Conservation (phyloP, 495 filamentous ascomycete species). For the Pyrenopolyporus hunteri region DNA sequence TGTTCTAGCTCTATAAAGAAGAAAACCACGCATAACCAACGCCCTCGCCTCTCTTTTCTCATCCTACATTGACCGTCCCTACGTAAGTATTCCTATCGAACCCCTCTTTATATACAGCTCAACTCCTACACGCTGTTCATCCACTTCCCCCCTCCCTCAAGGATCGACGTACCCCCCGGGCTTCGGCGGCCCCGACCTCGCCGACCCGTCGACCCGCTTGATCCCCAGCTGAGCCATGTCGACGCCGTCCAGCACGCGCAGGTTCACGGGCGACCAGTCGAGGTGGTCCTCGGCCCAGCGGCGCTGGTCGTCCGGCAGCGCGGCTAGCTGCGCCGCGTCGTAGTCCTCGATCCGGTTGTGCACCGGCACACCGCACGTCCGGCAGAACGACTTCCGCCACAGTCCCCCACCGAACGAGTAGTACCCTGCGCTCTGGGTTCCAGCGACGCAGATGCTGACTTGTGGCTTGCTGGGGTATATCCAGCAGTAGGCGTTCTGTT, state of each 20-base stretch:
- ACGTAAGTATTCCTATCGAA: no score
- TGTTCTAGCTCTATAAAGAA: no score
- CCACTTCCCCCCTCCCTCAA: not conserved
- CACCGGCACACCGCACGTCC: slow-evolving; percentile 36
- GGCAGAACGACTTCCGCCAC: slow-evolving; percentile 42
- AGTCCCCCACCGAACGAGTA: slow-evolving; percentile 38
- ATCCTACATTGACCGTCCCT: no score
- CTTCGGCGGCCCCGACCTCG: not conserved
- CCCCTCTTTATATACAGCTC: not conserved
- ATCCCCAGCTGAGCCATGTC: slow-evolving; percentile 17
- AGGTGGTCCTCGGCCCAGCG: slow-evolving; percentile 6
- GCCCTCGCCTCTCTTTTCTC: no score
- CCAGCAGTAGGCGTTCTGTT: slow-evolving; percentile 34
- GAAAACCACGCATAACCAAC: no score
- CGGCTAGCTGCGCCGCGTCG: slow-evolving; percentile 19
- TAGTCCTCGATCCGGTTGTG: slow-evolving; percentile 26
- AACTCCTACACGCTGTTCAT: not conserved
- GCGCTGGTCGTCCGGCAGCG: slow-evolving; percentile 26
- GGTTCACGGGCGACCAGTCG: slow-evolving; percentile 32
- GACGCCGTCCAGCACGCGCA: slow-evolving; percentile 27
- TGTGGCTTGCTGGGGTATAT: slow-evolving; percentile 33
- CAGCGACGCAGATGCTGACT: slow-evolving; percentile 16
- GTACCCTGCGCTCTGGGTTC: slow-evolving; percentile 9
- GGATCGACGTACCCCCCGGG: slow-evolving; percentile 20
- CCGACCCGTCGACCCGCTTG: slow-evolving; percentile 19